These are phyloP conservation scores for Ogataea zsoltii DNA, from an alignment of 805 yeast genomes.

Conservation along the genomic window DNA sequence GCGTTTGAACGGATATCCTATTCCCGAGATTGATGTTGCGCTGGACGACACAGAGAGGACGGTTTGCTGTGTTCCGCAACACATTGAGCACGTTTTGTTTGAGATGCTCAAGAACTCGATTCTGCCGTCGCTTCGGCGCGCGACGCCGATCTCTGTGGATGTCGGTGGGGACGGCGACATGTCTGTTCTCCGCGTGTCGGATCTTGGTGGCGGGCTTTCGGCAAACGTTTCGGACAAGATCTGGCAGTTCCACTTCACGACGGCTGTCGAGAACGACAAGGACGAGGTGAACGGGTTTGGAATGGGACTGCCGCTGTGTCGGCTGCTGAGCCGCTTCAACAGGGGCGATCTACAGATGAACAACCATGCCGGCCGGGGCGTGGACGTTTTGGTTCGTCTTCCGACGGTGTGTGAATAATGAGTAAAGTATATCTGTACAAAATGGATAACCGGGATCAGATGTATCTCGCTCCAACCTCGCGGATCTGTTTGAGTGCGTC, in stretches of 20 bases:
- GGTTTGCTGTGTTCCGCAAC: slow-evolving; percentile 31
- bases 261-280: slow-evolving; percentile 22
- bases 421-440: not conserved
- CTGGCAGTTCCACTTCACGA: slow-evolving; percentile 36
- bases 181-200: slow-evolving; percentile 25
- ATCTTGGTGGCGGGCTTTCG: slow-evolving; percentile 34
- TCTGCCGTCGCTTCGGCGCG: slow-evolving; percentile 27
- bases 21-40: slow-evolving; percentile 25
- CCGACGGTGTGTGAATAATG: slow-evolving; percentile 15
- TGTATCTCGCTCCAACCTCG: too few species aligned
- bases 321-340: slow-evolving; percentile 29
- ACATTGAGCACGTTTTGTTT: slow-evolving; percentile 32
- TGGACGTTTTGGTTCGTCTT: slow-evolving; percentile 25
- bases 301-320: slow-evolving; percentile 36
- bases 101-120: slow-evolving; percentile 34
- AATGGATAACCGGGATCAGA: not conserved
- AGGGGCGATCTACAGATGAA: slow-evolving; percentile 25
- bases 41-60: slow-evolving; percentile 1
- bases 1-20: slow-evolving; percentile 31
- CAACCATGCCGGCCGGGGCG: slow-evolving; percentile 27
- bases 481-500: too few species aligned
- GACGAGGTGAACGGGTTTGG: slow-evolving; percentile 36
- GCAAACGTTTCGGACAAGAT: slow-evolving; percentile 22
- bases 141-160: slow-evolving; percentile 21
- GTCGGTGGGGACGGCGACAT: slow-evolving; percentile 3